Conservation (phyloP, 768 basidiomycete species). For the Podaxis sp. region DNA sequence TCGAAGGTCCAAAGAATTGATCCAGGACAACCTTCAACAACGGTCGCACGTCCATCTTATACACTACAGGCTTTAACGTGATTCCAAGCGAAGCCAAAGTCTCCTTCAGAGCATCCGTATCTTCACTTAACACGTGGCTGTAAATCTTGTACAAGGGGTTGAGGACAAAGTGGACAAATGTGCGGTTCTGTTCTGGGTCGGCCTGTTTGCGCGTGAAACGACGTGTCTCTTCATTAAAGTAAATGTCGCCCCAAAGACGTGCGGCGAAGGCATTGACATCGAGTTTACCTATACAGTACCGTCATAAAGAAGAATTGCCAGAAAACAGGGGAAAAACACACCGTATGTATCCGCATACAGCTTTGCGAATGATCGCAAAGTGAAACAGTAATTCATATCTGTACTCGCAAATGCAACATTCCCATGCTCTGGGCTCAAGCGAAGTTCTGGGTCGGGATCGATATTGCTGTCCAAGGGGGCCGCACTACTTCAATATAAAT, state of each 20-base stretch:
- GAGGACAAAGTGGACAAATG: constrained; percentile 94
- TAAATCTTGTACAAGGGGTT: constrained; percentile 98
- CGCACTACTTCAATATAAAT: background rate
- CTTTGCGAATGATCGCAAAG: constrained; percentile 87
- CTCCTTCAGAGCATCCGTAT: constrained; percentile 79
- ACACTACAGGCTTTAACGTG: constrained; percentile 85
- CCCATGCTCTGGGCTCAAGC: constrained; percentile 90
- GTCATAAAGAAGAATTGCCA: background rate
- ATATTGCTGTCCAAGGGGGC: constrained; percentile 48
- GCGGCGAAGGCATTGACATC: constrained; percentile 85
- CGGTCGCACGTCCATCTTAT: constrained; percentile 98
- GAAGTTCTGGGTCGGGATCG: constrained; percentile 81
- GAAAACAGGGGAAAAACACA: constrained; percentile 23
- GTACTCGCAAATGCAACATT: constrained; percentile 98
- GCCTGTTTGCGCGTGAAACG: constrained; percentile 86
- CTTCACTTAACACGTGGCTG: constrained; percentile 90
- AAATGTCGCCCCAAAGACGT: constrained; percentile 97
- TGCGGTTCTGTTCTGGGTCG: constrained; percentile 74
- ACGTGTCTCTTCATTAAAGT: constrained; percentile 78
- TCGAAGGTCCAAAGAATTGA: constrained; percentile 92
- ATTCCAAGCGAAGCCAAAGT: constrained; percentile 80
- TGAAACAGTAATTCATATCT: constrained; percentile 98
- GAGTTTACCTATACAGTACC: constrained; percentile 50
- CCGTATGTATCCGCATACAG: constrained; percentile 96
- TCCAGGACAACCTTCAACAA: constrained; percentile 89